Base-by-base conservation (phyloP, 148 eudicot genomes). In the Hydrangea macrophylla region DNA sequence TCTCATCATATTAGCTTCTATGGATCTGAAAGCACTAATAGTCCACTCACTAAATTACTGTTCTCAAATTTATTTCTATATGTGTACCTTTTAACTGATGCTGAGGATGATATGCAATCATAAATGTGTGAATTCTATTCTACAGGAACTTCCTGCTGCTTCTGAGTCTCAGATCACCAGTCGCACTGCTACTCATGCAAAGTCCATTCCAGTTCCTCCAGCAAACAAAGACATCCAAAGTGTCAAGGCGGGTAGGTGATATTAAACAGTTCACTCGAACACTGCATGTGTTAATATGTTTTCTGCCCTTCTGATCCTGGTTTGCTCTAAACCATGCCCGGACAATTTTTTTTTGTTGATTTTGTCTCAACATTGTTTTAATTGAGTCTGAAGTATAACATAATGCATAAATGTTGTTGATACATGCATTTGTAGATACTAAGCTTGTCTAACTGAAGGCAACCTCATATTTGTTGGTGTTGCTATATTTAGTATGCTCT, bases 131-230 rank as follows among this genome's bases (percentile, higher is more conserved):
- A 50, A 24, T 60, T 74, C 25, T 30, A 53, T 30, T 28, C 4
- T 11, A 36, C 31, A 68, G 76, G 72, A 37, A 55, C 57, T 60
- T 39, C 67, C 60, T 17, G 58, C 72, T 67, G 67, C 33, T 67
- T 20, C 55, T 26, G 66, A 25, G 20, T 8, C 60, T 53, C 77
- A 44, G 37, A 26, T 55, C 33, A 23, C 25, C 39, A 51, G 23
- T 27, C 22, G 59, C 13, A 42, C 76, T 18, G 62, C 65, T 45
- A 31, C 63, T 59, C 33, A 9, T 65, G 59, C 10, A 39, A 55
- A 66, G 35, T 8, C 55, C 24, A 58, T 51, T 72, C 50, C 7
- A 55, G 75, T 7, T 13, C n/a, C 57, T 31, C 32, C 36, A 32
- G 10, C 8, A 27, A 36, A 27, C 45, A 60, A 66, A 36, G 53